phyloP scores from a whole-genome alignment of 441 rosid species.

The Lepidium campestre region DNA sequence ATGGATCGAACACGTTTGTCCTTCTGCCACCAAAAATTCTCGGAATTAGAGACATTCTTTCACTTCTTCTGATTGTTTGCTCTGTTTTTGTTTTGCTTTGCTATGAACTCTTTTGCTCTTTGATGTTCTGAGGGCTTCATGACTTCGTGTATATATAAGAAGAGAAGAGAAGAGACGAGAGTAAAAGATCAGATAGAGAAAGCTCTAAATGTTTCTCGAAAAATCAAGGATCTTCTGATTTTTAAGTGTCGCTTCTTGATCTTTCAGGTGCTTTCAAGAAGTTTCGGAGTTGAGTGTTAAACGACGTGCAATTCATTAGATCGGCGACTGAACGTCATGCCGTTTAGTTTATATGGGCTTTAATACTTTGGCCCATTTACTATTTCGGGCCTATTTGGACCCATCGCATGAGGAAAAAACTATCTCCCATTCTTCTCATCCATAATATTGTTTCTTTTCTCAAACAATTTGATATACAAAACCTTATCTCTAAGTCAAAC shows the following conservation, averaged over 20 bases:
- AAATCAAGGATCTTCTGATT: not conserved
- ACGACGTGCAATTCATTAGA: not conserved
- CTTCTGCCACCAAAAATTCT: conserved; percentile 27
- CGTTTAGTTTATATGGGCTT: not conserved
- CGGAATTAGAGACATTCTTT: conserved; percentile 25
- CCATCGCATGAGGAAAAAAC: no score
- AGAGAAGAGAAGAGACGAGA: not conserved
- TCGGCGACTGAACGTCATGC: not conserved
- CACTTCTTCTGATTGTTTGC: not conserved
- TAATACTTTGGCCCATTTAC: not conserved
- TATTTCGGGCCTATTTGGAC: no score
- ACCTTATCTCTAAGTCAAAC: no score
- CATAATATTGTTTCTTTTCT: no score
- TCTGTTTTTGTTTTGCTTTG: not conserved
- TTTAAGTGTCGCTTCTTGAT: not conserved
- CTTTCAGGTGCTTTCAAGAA: conserved; percentile 12
- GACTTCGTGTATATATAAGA: conserved; percentile 6
- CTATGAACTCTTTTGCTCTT: not conserved
- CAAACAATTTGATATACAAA: no score
- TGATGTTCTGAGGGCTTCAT: not conserved
- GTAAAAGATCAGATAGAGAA: not conserved
- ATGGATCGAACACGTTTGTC: conserved; percentile 37
- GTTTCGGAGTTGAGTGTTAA: not conserved
- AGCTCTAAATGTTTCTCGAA: conserved; percentile 9
- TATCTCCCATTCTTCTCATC: no score